Percentiles rank a stretch among this genome's conserved stretches.
These are phyloP conservation scores for Penicillium sclerotigenum DNA, from an alignment of 2,329 filamentous ascomycete species.

Conservation along the genomic window DNA sequence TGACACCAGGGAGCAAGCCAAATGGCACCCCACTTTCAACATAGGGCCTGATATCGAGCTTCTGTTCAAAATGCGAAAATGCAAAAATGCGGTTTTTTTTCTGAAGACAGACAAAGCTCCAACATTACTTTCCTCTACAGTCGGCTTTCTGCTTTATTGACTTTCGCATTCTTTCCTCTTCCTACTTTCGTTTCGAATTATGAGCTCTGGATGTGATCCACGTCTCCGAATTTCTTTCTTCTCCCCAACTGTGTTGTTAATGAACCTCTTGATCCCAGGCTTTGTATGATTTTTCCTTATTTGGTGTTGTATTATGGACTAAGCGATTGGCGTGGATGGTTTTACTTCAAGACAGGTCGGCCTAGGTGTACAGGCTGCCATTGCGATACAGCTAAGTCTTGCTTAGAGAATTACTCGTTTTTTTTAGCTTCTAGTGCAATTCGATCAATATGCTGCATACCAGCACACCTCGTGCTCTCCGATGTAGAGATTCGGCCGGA, in stretches of 20 bases:
- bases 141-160: neutral
- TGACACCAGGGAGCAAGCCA: conserved; percentile 33
- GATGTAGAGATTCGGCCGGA: neutral
- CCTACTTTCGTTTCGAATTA: neutral
- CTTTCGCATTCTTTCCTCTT: neutral
- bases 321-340: conserved; percentile 27
- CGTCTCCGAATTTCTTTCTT: conserved; percentile 4
- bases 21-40: conserved; percentile 31
- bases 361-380: conserved; percentile 15
- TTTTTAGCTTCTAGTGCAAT: conserved; percentile 15
- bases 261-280: conserved; percentile 13
- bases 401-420: conserved; percentile 1
- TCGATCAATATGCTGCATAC: conserved; percentile 3
- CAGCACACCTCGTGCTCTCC: neutral
- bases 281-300: conserved; percentile 15
- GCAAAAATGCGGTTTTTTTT: conserved; percentile 5
- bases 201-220: neutral
- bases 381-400: conserved; percentile 8
- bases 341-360: conserved; percentile 20
- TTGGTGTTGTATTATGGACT: conserved; percentile 19
- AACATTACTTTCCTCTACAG: neutral
- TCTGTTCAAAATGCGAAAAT: conserved; percentile 3
- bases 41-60: conserved; percentile 6
- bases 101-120: neutral
- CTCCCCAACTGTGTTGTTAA: conserved; percentile 19